Evolutionary conservation across 2,329 filamentous ascomycete species (phyloP).

Genomic region (Pyrenochaeta sp.): DNA sequence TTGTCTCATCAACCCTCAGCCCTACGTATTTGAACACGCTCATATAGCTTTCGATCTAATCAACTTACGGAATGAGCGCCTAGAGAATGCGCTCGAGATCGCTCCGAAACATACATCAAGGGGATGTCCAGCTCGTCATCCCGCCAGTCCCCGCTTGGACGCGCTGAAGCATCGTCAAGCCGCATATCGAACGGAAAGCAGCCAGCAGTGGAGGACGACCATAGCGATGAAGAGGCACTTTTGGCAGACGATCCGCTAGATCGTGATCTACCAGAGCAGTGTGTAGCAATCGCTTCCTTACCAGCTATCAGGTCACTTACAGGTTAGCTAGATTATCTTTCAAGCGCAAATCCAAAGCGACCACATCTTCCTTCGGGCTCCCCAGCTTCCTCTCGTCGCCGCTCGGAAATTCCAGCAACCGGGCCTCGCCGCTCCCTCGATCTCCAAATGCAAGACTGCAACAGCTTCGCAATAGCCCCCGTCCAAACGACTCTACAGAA

Average conservation of each 20-base stretch:
- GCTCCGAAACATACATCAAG: conserved; percentile 38
- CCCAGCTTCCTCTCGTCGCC: conserved; percentile 56
- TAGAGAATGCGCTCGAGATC: conserved; percentile 37
- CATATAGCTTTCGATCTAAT: conserved; percentile 5
- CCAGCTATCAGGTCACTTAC: conserved; percentile 1
- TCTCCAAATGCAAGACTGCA: conserved; percentile 35
- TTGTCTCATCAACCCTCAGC: conserved; percentile 26
- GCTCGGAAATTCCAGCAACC: conserved; percentile 38
- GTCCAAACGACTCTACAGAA: conserved; percentile 44
- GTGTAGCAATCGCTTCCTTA: conserved; percentile 10
- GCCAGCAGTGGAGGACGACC: conserved; percentile 49
- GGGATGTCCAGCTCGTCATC: conserved; percentile 51
- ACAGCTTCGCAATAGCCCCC: conserved; percentile 26
- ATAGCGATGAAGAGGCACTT: conserved; percentile 58
- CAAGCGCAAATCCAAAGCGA: conserved; percentile 71
- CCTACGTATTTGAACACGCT: conserved; percentile 13
- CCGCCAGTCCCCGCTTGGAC: conserved; percentile 43
- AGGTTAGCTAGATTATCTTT: conserved; percentile 64
- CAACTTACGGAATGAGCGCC: conserved; percentile 25
- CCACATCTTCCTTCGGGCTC: conserved; percentile 51
- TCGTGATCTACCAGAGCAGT: conserved; percentile 58
- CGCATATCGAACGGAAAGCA: conserved; percentile 47
- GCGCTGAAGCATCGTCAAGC: conserved; percentile 57
- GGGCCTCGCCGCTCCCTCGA: conserved; percentile 39
- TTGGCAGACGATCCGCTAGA: conserved; percentile 67